Conservation (phyloP, 306 rosid species). For the Quercus alba region DNA sequence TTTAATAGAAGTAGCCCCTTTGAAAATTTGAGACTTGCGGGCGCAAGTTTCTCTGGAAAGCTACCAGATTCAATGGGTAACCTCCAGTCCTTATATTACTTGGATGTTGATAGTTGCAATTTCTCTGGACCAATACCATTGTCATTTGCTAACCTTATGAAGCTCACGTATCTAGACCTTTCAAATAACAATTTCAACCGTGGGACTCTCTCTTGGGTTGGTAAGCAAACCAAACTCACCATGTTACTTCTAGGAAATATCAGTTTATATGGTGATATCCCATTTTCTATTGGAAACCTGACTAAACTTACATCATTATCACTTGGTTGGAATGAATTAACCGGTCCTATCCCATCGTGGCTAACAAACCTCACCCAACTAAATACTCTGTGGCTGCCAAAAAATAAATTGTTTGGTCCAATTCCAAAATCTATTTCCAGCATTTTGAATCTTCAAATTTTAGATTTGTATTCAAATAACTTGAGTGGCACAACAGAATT, state of each 20-base stretch:
- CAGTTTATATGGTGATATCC: neutral
- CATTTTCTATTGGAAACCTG: neutral
- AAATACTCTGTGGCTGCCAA: neutral
- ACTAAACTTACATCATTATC: accelerated
- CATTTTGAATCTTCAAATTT: too few relatives aligned
- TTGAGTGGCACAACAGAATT: too few relatives aligned
- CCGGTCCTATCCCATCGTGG: neutral
- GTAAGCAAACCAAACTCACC: neutral
- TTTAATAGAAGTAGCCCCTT: neutral
- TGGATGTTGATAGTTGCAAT: neutral
- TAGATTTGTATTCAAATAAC: too few relatives aligned
- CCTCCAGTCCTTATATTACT: neutral
- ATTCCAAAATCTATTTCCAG: too few relatives aligned
- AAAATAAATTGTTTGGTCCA: too few relatives aligned
- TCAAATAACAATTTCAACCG: neutral
- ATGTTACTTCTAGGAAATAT: accelerated
- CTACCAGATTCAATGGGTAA: neutral
- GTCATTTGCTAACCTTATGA: neutral
- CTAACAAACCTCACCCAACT: neutral
- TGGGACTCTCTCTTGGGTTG: neutral
- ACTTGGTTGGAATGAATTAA: too few relatives aligned
- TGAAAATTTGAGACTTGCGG: neutral
- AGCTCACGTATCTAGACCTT: neutral
- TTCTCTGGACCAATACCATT: neutral
- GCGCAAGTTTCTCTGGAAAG: neutral